Percentiles rank a stretch among this genome's conserved stretches.
These are phyloP conservation scores for Phaeosphaeria sp. DNA, from an alignment of 2,329 filamentous ascomycete genomes.

Conservation along the genomic window DNA sequence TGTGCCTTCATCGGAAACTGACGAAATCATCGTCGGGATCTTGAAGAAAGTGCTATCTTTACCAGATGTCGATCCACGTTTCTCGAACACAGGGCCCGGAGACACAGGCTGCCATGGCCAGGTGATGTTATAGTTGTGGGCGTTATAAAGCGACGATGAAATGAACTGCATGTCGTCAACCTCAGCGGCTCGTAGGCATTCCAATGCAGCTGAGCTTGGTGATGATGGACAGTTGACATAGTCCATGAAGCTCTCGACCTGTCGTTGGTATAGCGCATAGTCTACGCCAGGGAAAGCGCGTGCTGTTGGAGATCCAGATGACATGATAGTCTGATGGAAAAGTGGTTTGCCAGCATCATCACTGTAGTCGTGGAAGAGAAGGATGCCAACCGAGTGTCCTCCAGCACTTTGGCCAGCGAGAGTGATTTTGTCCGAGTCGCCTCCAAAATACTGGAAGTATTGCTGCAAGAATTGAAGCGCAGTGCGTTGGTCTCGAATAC, in stretches of 20 bases:
- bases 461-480: constrained; percentile 49
- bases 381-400: constrained; percentile 44
- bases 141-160: constrained; percentile 49
- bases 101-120: constrained; percentile 60
- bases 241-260: constrained; percentile 40
- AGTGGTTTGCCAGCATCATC: constrained; percentile 35
- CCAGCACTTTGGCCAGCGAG: constrained; percentile 52
- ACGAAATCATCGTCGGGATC: constrained; percentile 42
- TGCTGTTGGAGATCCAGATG: constrained; percentile 44
- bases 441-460: constrained; percentile 48
- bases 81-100: constrained; percentile 55
- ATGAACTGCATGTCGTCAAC: constrained; percentile 48
- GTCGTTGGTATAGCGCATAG: constrained; percentile 37
- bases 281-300: constrained; percentile 43
- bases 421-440: constrained; percentile 49
- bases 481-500: constrained; percentile 37
- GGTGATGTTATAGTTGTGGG: constrained; percentile 49
- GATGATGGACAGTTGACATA: constrained; percentile 33
- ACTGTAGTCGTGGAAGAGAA: constrained; percentile 47
- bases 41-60: constrained; percentile 44
- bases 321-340: constrained; percentile 42
- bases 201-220: constrained; percentile 39
- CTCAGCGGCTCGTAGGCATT: constrained; percentile 50
- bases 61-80: constrained; percentile 51
- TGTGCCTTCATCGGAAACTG: constrained; percentile 46